Conservation (phyloP, 495 filamentous ascomycete species). For the Hyaloscypha variabilis region DNA sequence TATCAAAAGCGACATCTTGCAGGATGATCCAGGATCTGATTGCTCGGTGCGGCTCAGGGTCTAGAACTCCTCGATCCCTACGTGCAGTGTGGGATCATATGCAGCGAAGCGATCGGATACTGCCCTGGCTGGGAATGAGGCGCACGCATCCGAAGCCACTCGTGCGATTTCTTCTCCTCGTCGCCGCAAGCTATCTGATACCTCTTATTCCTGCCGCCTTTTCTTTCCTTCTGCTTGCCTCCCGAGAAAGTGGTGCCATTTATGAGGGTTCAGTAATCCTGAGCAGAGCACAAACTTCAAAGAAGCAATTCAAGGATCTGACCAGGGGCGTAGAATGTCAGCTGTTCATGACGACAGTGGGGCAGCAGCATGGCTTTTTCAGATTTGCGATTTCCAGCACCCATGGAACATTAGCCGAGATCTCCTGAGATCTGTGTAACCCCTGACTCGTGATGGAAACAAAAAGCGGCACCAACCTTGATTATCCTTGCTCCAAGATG, state of each 20-base stretch:
- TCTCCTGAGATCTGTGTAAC: background rate
- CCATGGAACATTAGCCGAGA: background rate
- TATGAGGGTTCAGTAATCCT: too few species aligned
- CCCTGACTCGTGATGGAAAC: too few species aligned
- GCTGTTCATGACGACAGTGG: constrained; percentile 5
- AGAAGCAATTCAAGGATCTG: background rate
- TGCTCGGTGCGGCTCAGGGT: background rate
- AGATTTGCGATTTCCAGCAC: background rate
- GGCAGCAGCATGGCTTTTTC: background rate
- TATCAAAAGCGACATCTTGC: background rate
- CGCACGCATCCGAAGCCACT: background rate
- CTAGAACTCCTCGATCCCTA: background rate
- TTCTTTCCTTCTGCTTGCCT: too few species aligned
- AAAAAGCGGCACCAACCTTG: too few species aligned
- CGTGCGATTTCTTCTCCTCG: background rate
- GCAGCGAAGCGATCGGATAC: background rate
- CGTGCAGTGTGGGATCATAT: background rate
- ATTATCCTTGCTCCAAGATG: too few species aligned
- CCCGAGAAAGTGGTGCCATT: too few species aligned
- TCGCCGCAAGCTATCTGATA: background rate
- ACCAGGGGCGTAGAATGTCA: background rate
- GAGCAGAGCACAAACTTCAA: background rate
- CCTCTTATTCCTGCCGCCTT: background rate
- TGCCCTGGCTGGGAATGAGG: background rate
- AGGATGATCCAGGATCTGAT: too few species aligned